Conservation (phyloP, 495 filamentous ascomycete species). For the Penicillium roqueforti region DNA sequence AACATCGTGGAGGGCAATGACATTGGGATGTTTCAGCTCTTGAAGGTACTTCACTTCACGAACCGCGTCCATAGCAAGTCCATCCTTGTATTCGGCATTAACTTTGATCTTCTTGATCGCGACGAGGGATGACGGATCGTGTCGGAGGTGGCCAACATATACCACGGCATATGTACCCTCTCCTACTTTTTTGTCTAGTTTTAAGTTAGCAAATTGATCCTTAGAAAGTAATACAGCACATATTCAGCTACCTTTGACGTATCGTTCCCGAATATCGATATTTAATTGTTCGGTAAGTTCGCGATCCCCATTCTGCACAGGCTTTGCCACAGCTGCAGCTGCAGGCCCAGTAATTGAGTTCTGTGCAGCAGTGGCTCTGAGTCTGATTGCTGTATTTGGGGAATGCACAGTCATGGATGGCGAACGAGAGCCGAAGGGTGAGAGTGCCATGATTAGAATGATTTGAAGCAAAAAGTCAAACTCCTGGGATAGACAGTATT, state of each 20-base stretch:
- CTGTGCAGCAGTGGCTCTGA: conserved; percentile 36
- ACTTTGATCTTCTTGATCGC: conserved; percentile 99
- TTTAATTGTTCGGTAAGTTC: conserved; percentile 87
- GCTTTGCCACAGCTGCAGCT: conserved; percentile 2
- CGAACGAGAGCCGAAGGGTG: conserved; percentile 38
- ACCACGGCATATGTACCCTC: conserved; percentile 97
- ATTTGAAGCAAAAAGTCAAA: conserved; percentile 1
- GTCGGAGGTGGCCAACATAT: conserved; percentile 73
- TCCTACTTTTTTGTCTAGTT: conserved; percentile 77
- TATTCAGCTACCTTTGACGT: conserved; percentile 68
- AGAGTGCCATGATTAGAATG: conserved; percentile 37
- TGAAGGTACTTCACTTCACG: conserved; percentile 93
- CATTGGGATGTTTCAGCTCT: conserved; percentile 93
- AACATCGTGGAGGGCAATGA: conserved; percentile 85
- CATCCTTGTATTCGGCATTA: conserved; percentile 76
- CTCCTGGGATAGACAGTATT: not conserved
- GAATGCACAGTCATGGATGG: conserved; percentile 30
- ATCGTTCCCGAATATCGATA: conserved; percentile 78
- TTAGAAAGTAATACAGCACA: not conserved
- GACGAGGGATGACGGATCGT: conserved; percentile 64
- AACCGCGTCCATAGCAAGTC: conserved; percentile 87
- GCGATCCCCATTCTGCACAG: conserved; percentile 26
- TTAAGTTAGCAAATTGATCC: conserved; percentile 3
- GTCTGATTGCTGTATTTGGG: conserved; percentile 33
- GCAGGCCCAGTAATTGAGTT: conserved; percentile 21